A percentile compares a stretch with the other conserved stretches of the same genome.
Conservation (phyloP, 768 basidiomycete species). For the Amanita thiersii region DNA sequence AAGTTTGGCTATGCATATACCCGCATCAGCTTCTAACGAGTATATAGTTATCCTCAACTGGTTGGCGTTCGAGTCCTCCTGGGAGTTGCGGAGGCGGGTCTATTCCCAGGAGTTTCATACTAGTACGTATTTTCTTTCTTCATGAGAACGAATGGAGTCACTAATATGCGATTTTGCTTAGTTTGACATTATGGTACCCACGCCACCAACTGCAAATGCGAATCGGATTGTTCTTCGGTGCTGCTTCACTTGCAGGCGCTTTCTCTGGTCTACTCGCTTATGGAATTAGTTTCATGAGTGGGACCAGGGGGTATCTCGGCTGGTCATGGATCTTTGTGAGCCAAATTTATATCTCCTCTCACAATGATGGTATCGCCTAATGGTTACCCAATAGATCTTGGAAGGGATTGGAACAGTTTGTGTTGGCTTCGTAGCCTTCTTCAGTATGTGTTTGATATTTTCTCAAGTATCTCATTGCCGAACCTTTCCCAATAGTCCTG, state of each 20-base stretch:
- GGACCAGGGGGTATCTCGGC: conserved; percentile 34
- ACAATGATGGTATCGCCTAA: too few relatives aligned
- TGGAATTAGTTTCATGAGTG: conserved; percentile 45
- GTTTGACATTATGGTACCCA: conserved; percentile 64
- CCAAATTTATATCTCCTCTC: too few relatives aligned
- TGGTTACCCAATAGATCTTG: conserved; percentile 43
- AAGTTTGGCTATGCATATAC: conserved; percentile 4
- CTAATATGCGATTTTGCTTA: conserved; percentile 14
- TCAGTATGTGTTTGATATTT: conserved; percentile 24
- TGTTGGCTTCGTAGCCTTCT: conserved; percentile 44
- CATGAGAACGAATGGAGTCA: not conserved
- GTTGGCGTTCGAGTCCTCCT: conserved; percentile 47
- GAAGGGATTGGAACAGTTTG: conserved; percentile 57
- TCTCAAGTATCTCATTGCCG: too few relatives aligned
- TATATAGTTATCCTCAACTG: conserved; percentile 49
- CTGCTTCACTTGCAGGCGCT: conserved; percentile 55
- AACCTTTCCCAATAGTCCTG: conserved; percentile 29
- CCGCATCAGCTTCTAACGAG: not conserved
- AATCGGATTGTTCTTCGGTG: conserved; percentile 56
- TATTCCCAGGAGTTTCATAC: conserved; percentile 69
- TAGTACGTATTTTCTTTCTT: conserved; percentile 34
- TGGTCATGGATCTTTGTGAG: conserved; percentile 68
- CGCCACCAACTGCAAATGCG: conserved; percentile 52
- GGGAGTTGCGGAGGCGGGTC: conserved; percentile 63
- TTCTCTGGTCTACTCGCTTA: conserved; percentile 55